phyloP scores from a whole-genome alignment of 1,139 yeast genomes.

The Diutina pseudorugosa region DNA sequence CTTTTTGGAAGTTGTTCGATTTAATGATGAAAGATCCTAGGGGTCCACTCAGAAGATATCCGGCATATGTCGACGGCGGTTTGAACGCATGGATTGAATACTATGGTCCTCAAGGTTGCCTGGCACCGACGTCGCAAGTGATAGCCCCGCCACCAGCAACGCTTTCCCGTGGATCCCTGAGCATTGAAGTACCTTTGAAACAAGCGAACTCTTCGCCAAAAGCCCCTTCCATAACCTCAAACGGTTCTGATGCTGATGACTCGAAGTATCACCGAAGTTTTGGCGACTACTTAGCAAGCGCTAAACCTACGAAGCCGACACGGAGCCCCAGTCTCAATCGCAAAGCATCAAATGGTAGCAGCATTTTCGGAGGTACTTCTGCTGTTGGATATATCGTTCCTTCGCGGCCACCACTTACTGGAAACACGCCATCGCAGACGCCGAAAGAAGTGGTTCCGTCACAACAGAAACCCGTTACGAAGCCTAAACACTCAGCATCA shows the following conservation, averaged over 20 bases:
- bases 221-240: conserved; percentile 5
- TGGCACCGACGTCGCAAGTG: neutral
- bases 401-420: neutral
- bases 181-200: neutral
- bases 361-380: neutral
- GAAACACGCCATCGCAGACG: neutral
- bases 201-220: neutral
- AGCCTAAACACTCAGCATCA: neutral
- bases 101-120: neutral
- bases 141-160: neutral
- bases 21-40: neutral
- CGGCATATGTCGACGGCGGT: neutral
- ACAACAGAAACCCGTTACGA: neutral
- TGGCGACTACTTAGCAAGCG: conserved; percentile 1
- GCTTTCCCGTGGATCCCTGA: neutral
- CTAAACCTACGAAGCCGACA: neutral
- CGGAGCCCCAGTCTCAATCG: neutral
- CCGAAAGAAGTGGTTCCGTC: neutral
- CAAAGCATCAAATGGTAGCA: neutral
- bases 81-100: neutral
- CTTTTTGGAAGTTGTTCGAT: conserved; percentile 1
- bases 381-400: neutral
- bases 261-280: neutral
- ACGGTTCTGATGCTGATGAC: neutral
- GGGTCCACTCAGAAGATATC: neutral